These are phyloP conservation scores for Litsea cubeba DNA, from an alignment of 164 flowering plant species.

Conservation along the genomic window DNA sequence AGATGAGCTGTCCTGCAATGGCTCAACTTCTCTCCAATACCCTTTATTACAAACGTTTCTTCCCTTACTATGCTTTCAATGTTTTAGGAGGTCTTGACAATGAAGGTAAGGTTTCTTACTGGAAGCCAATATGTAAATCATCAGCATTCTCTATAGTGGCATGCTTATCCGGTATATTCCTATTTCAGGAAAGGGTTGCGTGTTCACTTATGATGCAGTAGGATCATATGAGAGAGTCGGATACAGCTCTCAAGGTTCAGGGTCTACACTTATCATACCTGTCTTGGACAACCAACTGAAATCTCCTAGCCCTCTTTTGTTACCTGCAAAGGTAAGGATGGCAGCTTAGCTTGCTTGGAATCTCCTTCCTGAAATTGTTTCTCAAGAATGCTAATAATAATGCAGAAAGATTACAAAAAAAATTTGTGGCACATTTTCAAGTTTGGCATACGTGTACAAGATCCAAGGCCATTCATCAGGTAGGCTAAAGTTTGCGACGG, in stretches of 20 bases:
- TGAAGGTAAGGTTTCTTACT: slow-evolving; percentile 42
- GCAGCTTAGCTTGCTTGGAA: background rate
- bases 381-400: too few species aligned
- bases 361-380: background rate
- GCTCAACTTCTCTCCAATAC: slow-evolving; percentile 93
- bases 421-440: too few species aligned
- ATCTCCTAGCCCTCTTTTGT: slow-evolving; percentile 90
- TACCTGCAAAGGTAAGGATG: slow-evolving; percentile 66
- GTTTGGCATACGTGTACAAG: too few species aligned
- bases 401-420: too few species aligned
- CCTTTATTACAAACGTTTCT: slow-evolving; percentile 96
- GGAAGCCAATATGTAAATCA: background rate
- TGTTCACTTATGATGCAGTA: slow-evolving; percentile 96
- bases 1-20: slow-evolving; percentile 99
- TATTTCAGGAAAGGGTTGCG: slow-evolving; percentile 87
- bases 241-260: slow-evolving; percentile 93
- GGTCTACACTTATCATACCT: slow-evolving; percentile 86
- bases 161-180: too few species aligned
- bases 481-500: too few species aligned
- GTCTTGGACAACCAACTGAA: slow-evolving; percentile 92
- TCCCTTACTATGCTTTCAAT: slow-evolving; percentile 93
- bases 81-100: slow-evolving; percentile 92
- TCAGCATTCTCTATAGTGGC: too few species aligned
- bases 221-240: slow-evolving; percentile 98
- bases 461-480: too few species aligned